Percentiles rank a stretch among this genome's conserved stretches.
Evolutionary conservation across 108 stramenopile genomes (phyloP).

Genomic region (Mediolabrus comicus): DNA sequence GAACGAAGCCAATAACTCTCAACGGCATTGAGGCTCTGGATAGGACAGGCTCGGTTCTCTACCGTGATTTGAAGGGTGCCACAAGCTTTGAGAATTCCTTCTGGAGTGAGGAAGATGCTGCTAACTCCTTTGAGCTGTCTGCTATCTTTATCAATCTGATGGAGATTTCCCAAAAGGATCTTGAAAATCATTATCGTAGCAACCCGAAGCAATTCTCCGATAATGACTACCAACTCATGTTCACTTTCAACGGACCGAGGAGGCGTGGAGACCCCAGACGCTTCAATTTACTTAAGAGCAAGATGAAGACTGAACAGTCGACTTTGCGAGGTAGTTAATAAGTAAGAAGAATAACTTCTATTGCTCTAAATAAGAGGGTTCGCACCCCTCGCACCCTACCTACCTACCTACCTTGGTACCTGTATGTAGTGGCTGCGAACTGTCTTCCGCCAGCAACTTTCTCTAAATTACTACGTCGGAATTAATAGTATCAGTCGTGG

Average conservation of each 20-base stretch:
- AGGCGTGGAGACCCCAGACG: slow-evolving; percentile 69
- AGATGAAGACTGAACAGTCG: slow-evolving; percentile 43
- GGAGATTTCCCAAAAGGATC: slow-evolving; percentile 79
- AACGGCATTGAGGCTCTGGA: slow-evolving; percentile 85
- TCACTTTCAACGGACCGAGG: slow-evolving; percentile 74
- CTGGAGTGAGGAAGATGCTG: slow-evolving; percentile 85
- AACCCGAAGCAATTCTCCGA: slow-evolving; percentile 74
- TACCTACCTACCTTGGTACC: no score
- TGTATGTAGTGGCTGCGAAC: no score
- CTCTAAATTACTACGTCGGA: no score
- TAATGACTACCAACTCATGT: slow-evolving; percentile 82
- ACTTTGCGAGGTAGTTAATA: neutral
- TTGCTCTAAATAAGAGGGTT: neutral
- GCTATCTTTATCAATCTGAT: slow-evolving; percentile 85
- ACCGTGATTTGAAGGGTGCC: slow-evolving; percentile 83
- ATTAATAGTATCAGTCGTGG: no score
- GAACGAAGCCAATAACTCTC: slow-evolving; percentile 68
- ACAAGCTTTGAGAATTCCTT: slow-evolving; percentile 85
- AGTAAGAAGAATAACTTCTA: neutral
- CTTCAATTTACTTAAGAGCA: slow-evolving; percentile 63
- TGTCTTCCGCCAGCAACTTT: no score
- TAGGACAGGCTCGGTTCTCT: slow-evolving; percentile 82
- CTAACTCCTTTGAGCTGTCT: slow-evolving; percentile 80
- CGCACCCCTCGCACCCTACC: no score
- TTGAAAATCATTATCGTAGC: slow-evolving; percentile 71